These are phyloP conservation scores for Rubroboletus satanas DNA, from an alignment of 768 basidiomycete genomes.

Conservation along the genomic window DNA sequence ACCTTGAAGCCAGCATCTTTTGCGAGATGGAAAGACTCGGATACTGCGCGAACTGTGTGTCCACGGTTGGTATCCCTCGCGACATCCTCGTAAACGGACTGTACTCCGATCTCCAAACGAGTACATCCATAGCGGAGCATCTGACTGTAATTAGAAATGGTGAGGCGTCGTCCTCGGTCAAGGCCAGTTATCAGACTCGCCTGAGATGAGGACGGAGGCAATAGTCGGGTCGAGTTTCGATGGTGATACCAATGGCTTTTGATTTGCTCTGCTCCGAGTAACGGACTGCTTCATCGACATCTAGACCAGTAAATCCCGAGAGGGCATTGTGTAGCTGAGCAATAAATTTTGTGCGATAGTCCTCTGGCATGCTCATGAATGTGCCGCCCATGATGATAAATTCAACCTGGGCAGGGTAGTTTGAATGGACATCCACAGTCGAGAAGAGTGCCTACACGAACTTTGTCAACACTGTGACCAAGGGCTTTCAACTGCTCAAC, in stretches of 20 bases:
- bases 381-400: slow-evolving; percentile 98
- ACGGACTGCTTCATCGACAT: slow-evolving; percentile 95
- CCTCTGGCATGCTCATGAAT: slow-evolving; percentile 99
- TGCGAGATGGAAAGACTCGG: slow-evolving; percentile 94
- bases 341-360: slow-evolving; percentile 89
- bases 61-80: slow-evolving; percentile 98
- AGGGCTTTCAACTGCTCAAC: slow-evolving; percentile 93
- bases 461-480: slow-evolving; percentile 98
- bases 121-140: slow-evolving; percentile 99
- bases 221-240: slow-evolving; percentile 98
- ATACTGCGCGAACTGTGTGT: slow-evolving; percentile 95
- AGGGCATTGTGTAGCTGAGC: slow-evolving; percentile 96
- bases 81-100: slow-evolving; percentile 99
- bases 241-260: slow-evolving; percentile 98
- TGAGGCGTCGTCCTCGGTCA: not conserved
- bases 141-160: slow-evolving; percentile 52
- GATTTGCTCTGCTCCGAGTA: slow-evolving; percentile 97
- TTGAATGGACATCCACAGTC: not conserved
- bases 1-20: slow-evolving; percentile 99
- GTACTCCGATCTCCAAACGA: slow-evolving; percentile 95
- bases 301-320: slow-evolving; percentile 88
- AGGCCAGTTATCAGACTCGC: slow-evolving; percentile 34
- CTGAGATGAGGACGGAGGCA: slow-evolving; percentile 95
- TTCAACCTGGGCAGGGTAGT: slow-evolving; percentile 53
- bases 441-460: slow-evolving; percentile 28